These are phyloP conservation scores for Coemansia aciculifera DNA, from an alignment of 192 early-diverging fungal genomes.

Conservation along the genomic window DNA sequence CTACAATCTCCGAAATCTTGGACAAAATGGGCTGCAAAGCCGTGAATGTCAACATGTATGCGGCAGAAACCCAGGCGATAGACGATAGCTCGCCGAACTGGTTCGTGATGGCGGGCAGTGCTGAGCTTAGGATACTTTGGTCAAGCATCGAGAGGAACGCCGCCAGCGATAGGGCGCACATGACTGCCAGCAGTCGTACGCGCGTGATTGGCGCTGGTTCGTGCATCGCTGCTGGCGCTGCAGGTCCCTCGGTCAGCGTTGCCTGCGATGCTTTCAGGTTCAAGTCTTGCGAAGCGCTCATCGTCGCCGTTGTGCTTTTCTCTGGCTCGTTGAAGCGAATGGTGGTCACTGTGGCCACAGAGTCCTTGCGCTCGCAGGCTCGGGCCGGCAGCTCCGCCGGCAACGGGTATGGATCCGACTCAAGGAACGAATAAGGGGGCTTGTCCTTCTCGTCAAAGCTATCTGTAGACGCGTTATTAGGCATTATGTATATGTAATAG, in stretches of 20 bases:
- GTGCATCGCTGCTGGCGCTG: background rate
- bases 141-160: constrained; percentile 65
- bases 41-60: constrained; percentile 67
- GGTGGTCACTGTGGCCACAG: constrained; percentile 8
- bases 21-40: constrained; percentile 75
- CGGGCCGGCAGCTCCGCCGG: constrained; percentile 3
- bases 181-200: constrained; percentile 23
- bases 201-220: constrained; percentile 18
- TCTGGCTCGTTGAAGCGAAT: constrained; percentile 8
- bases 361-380: constrained; percentile 11
- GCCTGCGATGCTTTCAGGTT: constrained; percentile 23
- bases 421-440: constrained; percentile 17
- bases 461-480: background rate
- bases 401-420: constrained; percentile 14
- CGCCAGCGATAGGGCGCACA: constrained; percentile 35
- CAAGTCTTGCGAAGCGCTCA: background rate
- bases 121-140: constrained; percentile 68
- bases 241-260: constrained; percentile 25
- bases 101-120: constrained; percentile 59
- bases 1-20: constrained; percentile 79
- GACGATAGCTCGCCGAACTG: constrained; percentile 59
- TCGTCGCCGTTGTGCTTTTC: background rate
- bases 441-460: constrained; percentile 5
- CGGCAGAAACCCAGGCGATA: constrained; percentile 74
- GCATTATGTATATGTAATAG: background rate